Percentiles rank a stretch among this genome's conserved stretches.
phyloP scores from a whole-genome alignment of 2,329 filamentous ascomycete genomes.

The Sporothrix sp. region DNA sequence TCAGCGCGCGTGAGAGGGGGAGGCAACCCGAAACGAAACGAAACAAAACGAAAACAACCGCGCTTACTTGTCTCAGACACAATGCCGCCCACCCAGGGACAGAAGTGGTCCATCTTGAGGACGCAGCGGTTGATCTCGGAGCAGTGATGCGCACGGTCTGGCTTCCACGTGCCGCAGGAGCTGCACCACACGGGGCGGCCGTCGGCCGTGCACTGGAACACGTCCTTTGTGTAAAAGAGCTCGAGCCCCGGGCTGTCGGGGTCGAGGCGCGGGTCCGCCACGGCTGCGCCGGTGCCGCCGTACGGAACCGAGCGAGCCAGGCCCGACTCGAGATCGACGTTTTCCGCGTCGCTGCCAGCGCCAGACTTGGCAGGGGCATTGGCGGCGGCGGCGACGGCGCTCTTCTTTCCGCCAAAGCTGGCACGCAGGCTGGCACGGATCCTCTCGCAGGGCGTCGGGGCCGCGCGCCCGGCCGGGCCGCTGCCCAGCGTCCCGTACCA shows the following conservation, averaged over 20 bases:
- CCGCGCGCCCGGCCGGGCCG: constrained; percentile 21
- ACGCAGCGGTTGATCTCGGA: constrained; percentile 74
- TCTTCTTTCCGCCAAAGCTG: constrained; percentile 1
- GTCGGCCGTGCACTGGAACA: constrained; percentile 74
- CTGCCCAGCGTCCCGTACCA: constrained; percentile 13
- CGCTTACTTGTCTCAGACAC: constrained; percentile 65
- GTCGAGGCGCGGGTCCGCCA: constrained; percentile 31
- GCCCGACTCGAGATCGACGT: constrained; percentile 20
- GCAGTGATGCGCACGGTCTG: constrained; percentile 80
- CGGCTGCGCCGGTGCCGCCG: constrained; percentile 7
- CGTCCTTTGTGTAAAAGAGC: constrained; percentile 68
- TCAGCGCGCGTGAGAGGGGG: too few species aligned
- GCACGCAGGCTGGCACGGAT: neutral
- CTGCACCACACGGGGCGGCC: constrained; percentile 84
- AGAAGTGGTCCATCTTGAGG: constrained; percentile 89
- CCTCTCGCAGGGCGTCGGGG: neutral
- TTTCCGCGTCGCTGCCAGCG: neutral
- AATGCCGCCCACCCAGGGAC: constrained; percentile 92
- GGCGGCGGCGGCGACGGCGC: neutral
- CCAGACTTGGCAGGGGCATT: constrained; percentile 16
- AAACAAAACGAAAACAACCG: neutral
- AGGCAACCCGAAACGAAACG: neutral
- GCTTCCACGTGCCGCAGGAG: constrained; percentile 76
- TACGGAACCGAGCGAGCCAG: constrained; percentile 9
- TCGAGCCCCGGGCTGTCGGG: constrained; percentile 62